Conservation (phyloP, 176 grass and related monocot species). For the Aegilops umbellulata region DNA sequence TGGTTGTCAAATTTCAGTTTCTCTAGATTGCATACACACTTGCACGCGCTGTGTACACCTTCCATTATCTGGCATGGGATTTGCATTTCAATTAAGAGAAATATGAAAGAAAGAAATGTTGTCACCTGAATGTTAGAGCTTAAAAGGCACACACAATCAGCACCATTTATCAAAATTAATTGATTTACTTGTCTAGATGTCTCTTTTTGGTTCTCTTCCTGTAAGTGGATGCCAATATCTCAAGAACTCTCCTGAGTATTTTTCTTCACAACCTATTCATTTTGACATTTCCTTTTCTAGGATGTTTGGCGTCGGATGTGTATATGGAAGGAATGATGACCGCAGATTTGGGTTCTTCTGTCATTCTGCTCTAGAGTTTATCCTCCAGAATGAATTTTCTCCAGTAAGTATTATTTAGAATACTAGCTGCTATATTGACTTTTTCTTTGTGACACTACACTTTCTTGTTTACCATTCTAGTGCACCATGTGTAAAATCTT, state of each 20-base stretch:
- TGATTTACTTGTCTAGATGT: not conserved
- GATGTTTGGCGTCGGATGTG: conserved; percentile 71
- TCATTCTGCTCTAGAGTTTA: conserved; percentile 90
- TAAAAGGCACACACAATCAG: not conserved
- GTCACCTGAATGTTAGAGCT: not conserved
- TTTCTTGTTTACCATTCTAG: not conserved
- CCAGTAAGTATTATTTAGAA: conserved; percentile 50
- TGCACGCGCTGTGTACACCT: not conserved
- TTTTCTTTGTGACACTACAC: not conserved
- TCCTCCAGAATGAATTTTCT: conserved; percentile 59
- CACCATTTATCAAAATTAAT: not conserved
- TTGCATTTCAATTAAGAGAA: not conserved
- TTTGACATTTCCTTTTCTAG: conserved; percentile 36
- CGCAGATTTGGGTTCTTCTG: conserved; percentile 81
- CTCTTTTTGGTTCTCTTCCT: not conserved
- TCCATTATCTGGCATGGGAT: not conserved
- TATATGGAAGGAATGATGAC: conserved; percentile 79
- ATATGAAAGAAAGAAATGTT: not conserved
- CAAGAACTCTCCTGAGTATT: not conserved
- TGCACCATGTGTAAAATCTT: not conserved
- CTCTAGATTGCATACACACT: not conserved
- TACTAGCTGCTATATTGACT: not conserved
- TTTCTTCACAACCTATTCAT: conserved; percentile 9
- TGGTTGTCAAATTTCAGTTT: not conserved
- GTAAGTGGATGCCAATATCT: not conserved